Evolutionary conservation across 176 grass and related monocot genomes (phyloP).

Genomic region (Bothriochloa decipiens): DNA sequence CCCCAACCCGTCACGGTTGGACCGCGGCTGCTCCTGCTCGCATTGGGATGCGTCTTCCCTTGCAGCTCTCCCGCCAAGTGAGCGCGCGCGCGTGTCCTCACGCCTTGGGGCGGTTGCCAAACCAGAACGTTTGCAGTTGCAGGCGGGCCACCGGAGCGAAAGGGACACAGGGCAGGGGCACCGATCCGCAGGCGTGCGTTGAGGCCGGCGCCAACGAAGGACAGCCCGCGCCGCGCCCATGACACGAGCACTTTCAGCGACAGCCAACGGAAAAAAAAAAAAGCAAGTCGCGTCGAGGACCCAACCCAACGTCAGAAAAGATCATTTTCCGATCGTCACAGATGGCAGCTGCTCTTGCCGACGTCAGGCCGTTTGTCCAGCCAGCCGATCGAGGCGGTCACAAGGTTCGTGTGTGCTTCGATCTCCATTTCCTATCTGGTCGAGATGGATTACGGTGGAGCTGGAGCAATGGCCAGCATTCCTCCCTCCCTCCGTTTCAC

Average conservation of each 20-base stretch:
- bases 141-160: background rate
- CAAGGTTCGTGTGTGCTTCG: background rate
- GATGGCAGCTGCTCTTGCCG: background rate
- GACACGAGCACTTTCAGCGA: background rate
- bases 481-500: background rate
- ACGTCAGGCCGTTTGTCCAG: background rate
- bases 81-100: background rate
- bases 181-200: background rate
- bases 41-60: background rate
- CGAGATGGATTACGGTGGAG: background rate
- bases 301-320: conserved; percentile 30
- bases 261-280: background rate
- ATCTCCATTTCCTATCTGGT: background rate
- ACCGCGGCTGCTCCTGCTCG: background rate
- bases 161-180: background rate
- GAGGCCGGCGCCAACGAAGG: too few relatives aligned
- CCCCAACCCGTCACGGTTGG: background rate
- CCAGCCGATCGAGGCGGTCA: conserved; percentile 1
- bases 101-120: background rate
- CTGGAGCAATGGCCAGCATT: too few relatives aligned
- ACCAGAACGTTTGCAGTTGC: background rate
- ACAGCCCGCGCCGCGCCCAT: background rate
- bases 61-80: background rate
- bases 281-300: background rate
- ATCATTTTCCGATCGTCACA: conserved; percentile 39